Evolutionary conservation across 2,329 filamentous ascomycete genomes (phyloP), one percentile per base, ranked within the genome.

Genomic region (Escovopsis sp.): DNA sequence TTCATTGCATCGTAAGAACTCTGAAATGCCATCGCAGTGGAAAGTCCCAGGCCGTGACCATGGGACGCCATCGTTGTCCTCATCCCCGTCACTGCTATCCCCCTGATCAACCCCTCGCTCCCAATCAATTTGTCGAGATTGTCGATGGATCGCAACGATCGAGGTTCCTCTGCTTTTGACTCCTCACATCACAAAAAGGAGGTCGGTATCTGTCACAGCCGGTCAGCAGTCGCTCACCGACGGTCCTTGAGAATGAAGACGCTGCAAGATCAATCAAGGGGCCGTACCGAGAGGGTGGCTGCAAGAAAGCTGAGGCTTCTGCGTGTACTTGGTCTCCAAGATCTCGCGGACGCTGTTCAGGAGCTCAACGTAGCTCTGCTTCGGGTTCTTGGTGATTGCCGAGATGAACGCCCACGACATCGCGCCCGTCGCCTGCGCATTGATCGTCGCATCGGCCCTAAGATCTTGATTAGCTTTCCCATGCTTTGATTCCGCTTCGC

Each of bases 361-460:
- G 45, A 98, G 69, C 68, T 95, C 81, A 40, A 96, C 85, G 58
- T 98, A 98, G 65, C 83, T 94, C 68, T 96, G 91, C 59, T 94
- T 82, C 1, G 86, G 86, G 58, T 94, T 94, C 68, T 88, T 86
- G 70, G 84, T 88, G 56, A 96, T 73, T 18, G 88, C 82, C 1
- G 74, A 79, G 61, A 98, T 91, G 61, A 98, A 98, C 2, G 91
- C 91, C 78, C 84, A 95, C 4, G 87, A 94, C 91, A 98, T 96
- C 61, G 91, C 91, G 43, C 91, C 91, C 0, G 91, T 98, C 32
- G 91, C 89, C 65, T 95, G 75, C 44, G 85, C 79, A 36, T 73
- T 77, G 51, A 96, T 95, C 26, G 79, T 84, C 11, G 91, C 88
- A 61, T 98, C 91, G 64, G 86, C 84, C 45, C 87, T 94, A 52